Conservation (phyloP, 495 filamentous ascomycete species). For the Friedmanniomyces endolithicus region DNA sequence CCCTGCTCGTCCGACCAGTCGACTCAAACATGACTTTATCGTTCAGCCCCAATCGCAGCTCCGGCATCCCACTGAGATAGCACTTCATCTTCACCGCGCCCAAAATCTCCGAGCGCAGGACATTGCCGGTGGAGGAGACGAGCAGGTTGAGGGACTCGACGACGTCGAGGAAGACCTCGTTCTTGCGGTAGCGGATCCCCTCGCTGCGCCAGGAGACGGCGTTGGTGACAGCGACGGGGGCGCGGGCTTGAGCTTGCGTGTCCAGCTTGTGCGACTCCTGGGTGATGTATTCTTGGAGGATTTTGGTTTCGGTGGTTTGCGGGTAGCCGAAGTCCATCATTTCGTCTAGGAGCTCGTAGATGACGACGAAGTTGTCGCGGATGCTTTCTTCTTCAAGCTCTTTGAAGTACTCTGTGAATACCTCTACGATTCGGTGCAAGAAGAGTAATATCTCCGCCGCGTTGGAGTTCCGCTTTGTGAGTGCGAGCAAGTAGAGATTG, state of each 20-base stretch:
- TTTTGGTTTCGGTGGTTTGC: conserved; percentile 98
- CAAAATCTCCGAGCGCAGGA: conserved; percentile 91
- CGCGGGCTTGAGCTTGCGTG: conserved; percentile 95
- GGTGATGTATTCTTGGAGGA: conserved; percentile 94
- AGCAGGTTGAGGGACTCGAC: conserved; percentile 95
- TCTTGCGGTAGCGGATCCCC: conserved; percentile 97
- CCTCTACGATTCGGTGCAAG: conserved; percentile 95
- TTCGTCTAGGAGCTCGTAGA: conserved; percentile 97
- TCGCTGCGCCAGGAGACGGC: conserved; percentile 97
- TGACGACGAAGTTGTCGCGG: conserved; percentile 98
- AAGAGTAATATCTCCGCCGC: conserved; percentile 97
- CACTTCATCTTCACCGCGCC: conserved; percentile 99
- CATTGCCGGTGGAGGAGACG: conserved; percentile 87
- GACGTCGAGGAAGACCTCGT: conserved; percentile 97
- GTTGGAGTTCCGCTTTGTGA: conserved; percentile 98
- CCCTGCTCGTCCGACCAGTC: conserved; percentile 83
- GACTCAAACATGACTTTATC: conserved; percentile 99
- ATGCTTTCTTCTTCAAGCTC: conserved; percentile 98
- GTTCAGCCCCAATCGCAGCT: conserved; percentile 87
- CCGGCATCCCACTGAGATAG: conserved; percentile 97
- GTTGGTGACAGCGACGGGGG: conserved; percentile 98
- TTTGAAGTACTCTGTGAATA: conserved; percentile 99
- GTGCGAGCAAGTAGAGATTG: conserved; percentile 95
- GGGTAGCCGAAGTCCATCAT: conserved; percentile 99
- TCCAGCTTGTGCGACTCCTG: conserved; percentile 98